Percentiles rank a stretch among this genome's conserved stretches.
These are phyloP conservation scores for Fibroporia radiculosa DNA, from an alignment of 768 basidiomycete species.

Conservation along the genomic window DNA sequence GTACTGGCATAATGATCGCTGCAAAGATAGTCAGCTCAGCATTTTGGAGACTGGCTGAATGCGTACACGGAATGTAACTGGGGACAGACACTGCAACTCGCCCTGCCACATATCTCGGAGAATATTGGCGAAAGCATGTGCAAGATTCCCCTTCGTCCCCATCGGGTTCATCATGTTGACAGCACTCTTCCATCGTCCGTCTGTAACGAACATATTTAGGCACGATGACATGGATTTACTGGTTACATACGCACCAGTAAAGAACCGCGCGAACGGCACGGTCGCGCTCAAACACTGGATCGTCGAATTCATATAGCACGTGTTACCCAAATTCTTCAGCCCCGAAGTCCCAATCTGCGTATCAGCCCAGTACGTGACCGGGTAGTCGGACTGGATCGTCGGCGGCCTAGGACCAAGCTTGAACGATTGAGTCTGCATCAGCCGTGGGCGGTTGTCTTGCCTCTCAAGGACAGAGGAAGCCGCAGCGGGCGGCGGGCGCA, in stretches of 20 bases:
- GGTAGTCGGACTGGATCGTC: constrained; percentile 67
- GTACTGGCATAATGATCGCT: constrained; percentile 54
- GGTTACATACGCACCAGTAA: constrained; percentile 69
- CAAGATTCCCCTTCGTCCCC: constrained; percentile 81
- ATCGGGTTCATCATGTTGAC: constrained; percentile 82
- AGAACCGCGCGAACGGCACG: constrained; percentile 87
- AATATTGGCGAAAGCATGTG: constrained; percentile 75
- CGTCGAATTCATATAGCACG: constrained; percentile 99
- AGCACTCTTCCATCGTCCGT: constrained; percentile 73
- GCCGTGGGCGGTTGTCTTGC: constrained; percentile 64
- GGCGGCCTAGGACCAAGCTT: constrained; percentile 47
- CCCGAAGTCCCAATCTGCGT: constrained; percentile 74
- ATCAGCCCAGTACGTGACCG: constrained; percentile 80
- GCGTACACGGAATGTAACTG: constrained; percentile 77
- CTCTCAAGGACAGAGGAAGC: constrained; percentile 64
- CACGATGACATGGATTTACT: no score
- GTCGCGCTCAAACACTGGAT: constrained; percentile 96
- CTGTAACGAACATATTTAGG: constrained; percentile 26
- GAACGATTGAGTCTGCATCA: constrained; percentile 31
- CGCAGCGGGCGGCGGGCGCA: constrained; percentile 75
- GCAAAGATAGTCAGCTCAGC: constrained; percentile 19
- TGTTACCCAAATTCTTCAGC: constrained; percentile 92
- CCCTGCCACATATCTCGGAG: constrained; percentile 85
- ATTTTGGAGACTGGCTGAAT: not conserved
- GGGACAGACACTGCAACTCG: constrained; percentile 75